These are phyloP conservation scores for Globisporangium parvum DNA, from an alignment of 352 stramenopile species.

Conservation along the genomic window DNA sequence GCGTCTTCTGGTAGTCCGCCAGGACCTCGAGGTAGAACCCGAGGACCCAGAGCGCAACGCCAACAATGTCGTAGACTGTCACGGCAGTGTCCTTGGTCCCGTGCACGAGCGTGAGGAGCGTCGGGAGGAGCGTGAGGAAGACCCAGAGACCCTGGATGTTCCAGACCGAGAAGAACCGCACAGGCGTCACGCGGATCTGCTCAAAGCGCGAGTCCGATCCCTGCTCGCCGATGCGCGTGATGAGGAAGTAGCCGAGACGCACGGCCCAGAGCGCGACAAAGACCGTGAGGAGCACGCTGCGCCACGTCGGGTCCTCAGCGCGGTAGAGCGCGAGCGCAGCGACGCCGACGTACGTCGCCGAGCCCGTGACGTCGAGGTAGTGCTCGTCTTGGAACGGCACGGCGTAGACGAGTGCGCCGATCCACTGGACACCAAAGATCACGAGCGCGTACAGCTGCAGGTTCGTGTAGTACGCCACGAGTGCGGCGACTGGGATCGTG, in stretches of 20 bases:
- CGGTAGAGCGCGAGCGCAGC: conserved; percentile 30
- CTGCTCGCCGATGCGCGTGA: conserved; percentile 50
- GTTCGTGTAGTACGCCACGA: conserved; percentile 29
- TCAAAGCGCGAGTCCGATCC: conserved; percentile 65
- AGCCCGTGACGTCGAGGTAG: conserved; percentile 74
- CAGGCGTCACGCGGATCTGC: conserved; percentile 51
- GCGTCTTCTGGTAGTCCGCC: conserved; percentile 79
- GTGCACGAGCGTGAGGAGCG: conserved; percentile 45
- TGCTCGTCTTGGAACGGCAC: conserved; percentile 61
- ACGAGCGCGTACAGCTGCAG: conserved; percentile 41
- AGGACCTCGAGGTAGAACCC: conserved; percentile 71
- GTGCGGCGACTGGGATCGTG: conserved; percentile 28
- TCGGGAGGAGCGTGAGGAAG: conserved; percentile 59
- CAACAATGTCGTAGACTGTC: conserved; percentile 30
- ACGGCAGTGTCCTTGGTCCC: conserved; percentile 21
- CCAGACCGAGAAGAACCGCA: conserved; percentile 71
- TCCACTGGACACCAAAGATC: conserved; percentile 54
- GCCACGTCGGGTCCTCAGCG: conserved; percentile 30
- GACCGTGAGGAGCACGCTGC: conserved; percentile 43
- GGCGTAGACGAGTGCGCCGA: conserved; percentile 46
- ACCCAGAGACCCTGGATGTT: conserved; percentile 76
- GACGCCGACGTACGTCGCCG: conserved; percentile 52
- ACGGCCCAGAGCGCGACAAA: conserved; percentile 65
- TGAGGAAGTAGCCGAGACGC: conserved; percentile 69
- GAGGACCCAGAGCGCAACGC: conserved; percentile 46